Conservation (phyloP, 1,139 yeast genomes). For the Ogataea hybrid region DNA sequence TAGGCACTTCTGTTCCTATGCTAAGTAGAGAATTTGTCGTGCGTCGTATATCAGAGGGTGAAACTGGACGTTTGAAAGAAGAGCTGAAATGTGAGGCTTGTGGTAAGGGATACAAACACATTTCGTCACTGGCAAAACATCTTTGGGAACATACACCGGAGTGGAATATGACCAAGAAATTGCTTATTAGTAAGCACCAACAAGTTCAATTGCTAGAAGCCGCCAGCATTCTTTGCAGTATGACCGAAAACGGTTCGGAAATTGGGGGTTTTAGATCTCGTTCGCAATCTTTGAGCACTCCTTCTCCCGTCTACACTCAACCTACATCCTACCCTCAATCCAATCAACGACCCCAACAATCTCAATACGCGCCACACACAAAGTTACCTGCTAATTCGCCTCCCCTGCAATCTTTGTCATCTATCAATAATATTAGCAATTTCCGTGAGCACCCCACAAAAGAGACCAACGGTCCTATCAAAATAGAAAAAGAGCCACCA, state of each 20-base stretch:
- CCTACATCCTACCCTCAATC: neutral
- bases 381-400: neutral
- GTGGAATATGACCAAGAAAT: constrained; percentile 82
- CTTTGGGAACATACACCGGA: constrained; percentile 91
- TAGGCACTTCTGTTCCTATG: constrained; percentile 29
- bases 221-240: constrained; percentile 79
- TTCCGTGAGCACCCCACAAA: neutral
- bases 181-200: constrained; percentile 83
- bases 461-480: neutral
- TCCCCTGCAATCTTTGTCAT: constrained; percentile 3
- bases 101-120: constrained; percentile 87
- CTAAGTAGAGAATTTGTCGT: constrained; percentile 75
- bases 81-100: constrained; percentile 86
- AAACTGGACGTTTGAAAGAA: constrained; percentile 78
- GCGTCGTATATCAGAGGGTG: constrained; percentile 81
- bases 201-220: constrained; percentile 88
- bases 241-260: constrained; percentile 51
- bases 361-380: neutral
- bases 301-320: constrained; percentile 12
- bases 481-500: neutral
- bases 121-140: constrained; percentile 74
- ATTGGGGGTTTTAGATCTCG: constrained; percentile 16
- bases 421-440: constrained; percentile 8
- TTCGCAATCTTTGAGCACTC: constrained; percentile 19
- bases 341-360: constrained; percentile 11